Evolutionary conservation across 1,284 basidiomycete genomes (phyloP), one percentile per base, ranked within the genome.

Genomic region (Psilocybe mexicana): DNA sequence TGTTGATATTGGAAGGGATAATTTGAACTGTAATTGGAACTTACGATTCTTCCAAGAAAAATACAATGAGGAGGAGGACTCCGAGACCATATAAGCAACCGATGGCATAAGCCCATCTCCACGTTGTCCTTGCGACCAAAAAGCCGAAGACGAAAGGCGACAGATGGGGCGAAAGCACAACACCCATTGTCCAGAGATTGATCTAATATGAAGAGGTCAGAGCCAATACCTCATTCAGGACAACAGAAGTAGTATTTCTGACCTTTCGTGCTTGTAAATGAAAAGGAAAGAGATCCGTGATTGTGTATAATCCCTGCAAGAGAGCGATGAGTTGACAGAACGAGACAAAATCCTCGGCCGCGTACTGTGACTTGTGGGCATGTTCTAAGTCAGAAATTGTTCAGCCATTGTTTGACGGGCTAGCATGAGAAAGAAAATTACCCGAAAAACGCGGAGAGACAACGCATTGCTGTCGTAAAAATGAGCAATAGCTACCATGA

Each of bases 271-370:
- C 63, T 46, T 60, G 60, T 11, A 85, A 71, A 63, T 89, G 87
- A 74, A 88, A 88, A 0, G 87, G 86, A 68, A 80, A 89, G 52
- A 89, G 74, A 63, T 88, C 87, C 5, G 84, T 80, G 57, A 86
- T 77, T 24, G 84, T 70, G 58, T 79, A 85, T 1, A 86, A 69
- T 40, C 84, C 84, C 79, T 83, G 49, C 26, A 30, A 26, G n/a
- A 23, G n/a, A 25, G 8, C 10, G 23, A 14, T 30, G 30, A 35
- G 6, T 6, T 1, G 30, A 43, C 6, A n/a, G 35, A 18, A n/a
- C 3, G 18, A 14, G 43, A 44, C 1, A 24, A 28, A 43, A n/a
- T 11, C 2, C 7, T 25, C 14, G 5, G 25, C 24, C 6, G 59
- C 78, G 42, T 68, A 85, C 84, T 8, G 82, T 83, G 47, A 84